Conservation (phyloP, 202 grass and related monocot genomes). For the Elaeis oleifera region DNA sequence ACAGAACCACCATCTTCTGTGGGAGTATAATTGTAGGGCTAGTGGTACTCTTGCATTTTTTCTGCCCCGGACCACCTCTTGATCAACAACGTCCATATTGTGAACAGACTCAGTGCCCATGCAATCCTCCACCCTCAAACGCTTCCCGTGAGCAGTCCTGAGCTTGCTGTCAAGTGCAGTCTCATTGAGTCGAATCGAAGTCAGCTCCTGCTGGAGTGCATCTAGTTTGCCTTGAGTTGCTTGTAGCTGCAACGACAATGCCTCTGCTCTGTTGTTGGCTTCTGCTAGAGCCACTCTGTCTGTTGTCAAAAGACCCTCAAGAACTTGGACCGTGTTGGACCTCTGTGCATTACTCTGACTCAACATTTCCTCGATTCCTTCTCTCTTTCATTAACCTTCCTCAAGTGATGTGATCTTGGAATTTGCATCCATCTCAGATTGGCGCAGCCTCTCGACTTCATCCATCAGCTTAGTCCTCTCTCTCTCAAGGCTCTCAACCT, state of each 20-base stretch:
- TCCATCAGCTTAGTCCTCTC: conserved; percentile 45
- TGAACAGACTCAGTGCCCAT: conserved; percentile 35
- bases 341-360: conserved; percentile 65
- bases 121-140: conserved; percentile 39
- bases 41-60: conserved; percentile 56
- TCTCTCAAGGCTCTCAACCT: conserved; percentile 43
- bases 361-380: conserved; percentile 63
- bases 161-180: conserved; percentile 62
- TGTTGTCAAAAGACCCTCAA: conserved; percentile 53
- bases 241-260: conserved; percentile 63
- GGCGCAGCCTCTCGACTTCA: conserved; percentile 46
- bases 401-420: conserved; percentile 52
- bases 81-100: conserved; percentile 38
- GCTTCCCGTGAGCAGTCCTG: conserved; percentile 43
- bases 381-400: conserved; percentile 51
- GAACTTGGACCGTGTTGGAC: conserved; percentile 59
- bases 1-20: conserved; percentile 48
- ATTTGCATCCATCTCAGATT: conserved; percentile 47
- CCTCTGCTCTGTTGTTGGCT: conserved; percentile 61
- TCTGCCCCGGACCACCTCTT: conserved; percentile 30
- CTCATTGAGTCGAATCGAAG: conserved; percentile 53
- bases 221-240: conserved; percentile 74
- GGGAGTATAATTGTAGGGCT: conserved; percentile 26
- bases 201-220: conserved; percentile 75
- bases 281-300: conserved; percentile 59